Evolutionary conservation across 805 yeast species (phyloP), one percentile per base, ranked within the genome.

Genomic region (Ogataea degrootiae): DNA sequence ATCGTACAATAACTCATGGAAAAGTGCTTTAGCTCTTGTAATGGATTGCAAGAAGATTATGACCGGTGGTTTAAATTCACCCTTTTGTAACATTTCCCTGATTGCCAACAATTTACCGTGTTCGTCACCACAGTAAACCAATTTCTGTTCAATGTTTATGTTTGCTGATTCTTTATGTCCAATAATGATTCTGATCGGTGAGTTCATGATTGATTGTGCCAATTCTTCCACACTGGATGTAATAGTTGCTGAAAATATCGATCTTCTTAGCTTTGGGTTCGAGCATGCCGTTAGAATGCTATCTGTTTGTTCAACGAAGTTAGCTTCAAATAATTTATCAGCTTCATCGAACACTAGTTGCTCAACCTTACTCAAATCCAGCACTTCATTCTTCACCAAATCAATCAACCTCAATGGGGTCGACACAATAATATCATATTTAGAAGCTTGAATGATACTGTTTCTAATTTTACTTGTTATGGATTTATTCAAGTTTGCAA

Each of bases 111-210:
- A 71, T 66, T 94, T 94, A n/a, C 99, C 99, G 58, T 87, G 89
- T 68, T 94, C 99, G 55, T 81, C 85, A 41, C 99, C 99, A 51
- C 97, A 86, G 63, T 79, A 92, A 1, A 86, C 77, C 37, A 94
- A 69, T 59, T 80, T 79, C 69, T 92, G 99, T 40, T 87, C 90
- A 56, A 92, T 90, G 43, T 81, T 79, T 8, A 76, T 67, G 50
- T 89, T 85, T 0, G 99, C 99, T 16, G 96, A 96, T 66, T 92
- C 97, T 61, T 91, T 91, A 59, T 83, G 91, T 11, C 97, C 97
- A 57, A 92, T 84, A 50, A 94, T 85, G 37, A 94, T 80, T 62
- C 98, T 79, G 23, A 92, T 74, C 8, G 95, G 91, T 51, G 87
- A 87, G 21, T 74, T 66, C 98, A 92, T 92, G 42, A 94, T 87